Evolutionary conservation across 805 yeast species (phyloP), one percentile per base, ranked within the genome.

Genomic region (Candida berthetii): DNA sequence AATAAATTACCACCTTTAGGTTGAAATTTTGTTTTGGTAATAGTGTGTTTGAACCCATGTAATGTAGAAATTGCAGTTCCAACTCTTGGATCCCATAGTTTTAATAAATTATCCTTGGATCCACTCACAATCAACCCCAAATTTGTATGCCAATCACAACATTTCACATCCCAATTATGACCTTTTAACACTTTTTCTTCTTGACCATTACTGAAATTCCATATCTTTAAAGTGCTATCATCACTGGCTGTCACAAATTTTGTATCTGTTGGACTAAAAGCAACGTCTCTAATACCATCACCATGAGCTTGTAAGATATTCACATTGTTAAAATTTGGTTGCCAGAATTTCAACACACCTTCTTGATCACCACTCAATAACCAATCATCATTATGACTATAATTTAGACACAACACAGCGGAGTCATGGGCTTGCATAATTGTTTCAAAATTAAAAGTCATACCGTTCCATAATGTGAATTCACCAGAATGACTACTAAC

Each of bases 121-220:
- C 97, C 99, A 48, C 90, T 77, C 0, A 85, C 96, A 39, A 93
- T 73, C 22, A 93, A 69, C 0, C 97, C 96, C 62, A 87, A 66
- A 11, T 74, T 71, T 5, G 95, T 86, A 62, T 93, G 99, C 99
- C 99, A 93, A 61, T 93, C 98, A 41, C 95, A 86, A 41, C 90
- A 80, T 58, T 93, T 93, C 18, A 93, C 97, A 63, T 93, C 99
- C 99, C 99, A 93, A 60, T 95, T 96, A 64, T 93, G 99, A 2
- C 98, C 98, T 19, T 80, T 73, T 41, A 93, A 68, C 0, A 78
- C 71, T 37, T 85, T 66, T 57, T 93, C 99, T 51, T 87, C 93
- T 44, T 74, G 68, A 31, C 93, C 93, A 55, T 84, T 86, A 56
- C 86, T 83, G 64, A 93, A 93, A 63, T 90, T 87, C 97, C 98